These are phyloP conservation scores for Phlebopus sp. DNA, from an alignment of 1,284 basidiomycete species.

Conservation along the genomic window DNA sequence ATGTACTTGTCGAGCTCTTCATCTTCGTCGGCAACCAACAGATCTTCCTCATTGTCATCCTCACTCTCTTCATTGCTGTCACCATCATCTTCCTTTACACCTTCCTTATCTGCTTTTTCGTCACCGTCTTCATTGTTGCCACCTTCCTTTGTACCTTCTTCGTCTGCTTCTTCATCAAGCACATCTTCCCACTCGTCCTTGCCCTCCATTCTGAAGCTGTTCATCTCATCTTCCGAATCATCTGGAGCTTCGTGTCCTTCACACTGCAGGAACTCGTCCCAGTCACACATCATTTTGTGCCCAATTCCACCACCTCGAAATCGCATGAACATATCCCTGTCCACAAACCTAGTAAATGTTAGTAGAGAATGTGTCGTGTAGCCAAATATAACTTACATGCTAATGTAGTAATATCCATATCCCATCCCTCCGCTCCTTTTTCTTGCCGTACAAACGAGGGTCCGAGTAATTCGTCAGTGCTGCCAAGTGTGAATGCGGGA, in stretches of 20 bases:
- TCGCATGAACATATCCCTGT: conserved; percentile 35
- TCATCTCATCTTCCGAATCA: background rate
- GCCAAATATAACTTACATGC: conserved; percentile 24
- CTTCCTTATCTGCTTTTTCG: background rate
- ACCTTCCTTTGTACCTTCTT: background rate
- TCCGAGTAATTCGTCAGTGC: background rate
- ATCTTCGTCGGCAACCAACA: background rate
- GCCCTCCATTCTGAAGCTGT: background rate
- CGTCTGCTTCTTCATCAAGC: too few species aligned
- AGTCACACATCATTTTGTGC: conserved; percentile 15
- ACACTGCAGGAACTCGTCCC: background rate
- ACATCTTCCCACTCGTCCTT: too few species aligned
- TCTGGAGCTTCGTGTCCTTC: background rate
- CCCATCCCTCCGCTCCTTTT: conserved; percentile 10
- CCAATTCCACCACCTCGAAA: conserved; percentile 30
- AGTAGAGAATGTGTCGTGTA: conserved; percentile 5
- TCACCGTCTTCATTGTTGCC: background rate
- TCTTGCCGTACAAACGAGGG: background rate
- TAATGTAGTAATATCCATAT: conserved; percentile 34
- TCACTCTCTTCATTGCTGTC: too few species aligned
- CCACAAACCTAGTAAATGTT: conserved; percentile 28
- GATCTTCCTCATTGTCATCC: background rate
- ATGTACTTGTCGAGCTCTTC: background rate
- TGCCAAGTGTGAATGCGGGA: background rate
- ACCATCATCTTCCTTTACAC: background rate